These are phyloP conservation scores for Phytophthora gonapodyides DNA, from an alignment of 352 stramenopile species.

Conservation along the genomic window DNA sequence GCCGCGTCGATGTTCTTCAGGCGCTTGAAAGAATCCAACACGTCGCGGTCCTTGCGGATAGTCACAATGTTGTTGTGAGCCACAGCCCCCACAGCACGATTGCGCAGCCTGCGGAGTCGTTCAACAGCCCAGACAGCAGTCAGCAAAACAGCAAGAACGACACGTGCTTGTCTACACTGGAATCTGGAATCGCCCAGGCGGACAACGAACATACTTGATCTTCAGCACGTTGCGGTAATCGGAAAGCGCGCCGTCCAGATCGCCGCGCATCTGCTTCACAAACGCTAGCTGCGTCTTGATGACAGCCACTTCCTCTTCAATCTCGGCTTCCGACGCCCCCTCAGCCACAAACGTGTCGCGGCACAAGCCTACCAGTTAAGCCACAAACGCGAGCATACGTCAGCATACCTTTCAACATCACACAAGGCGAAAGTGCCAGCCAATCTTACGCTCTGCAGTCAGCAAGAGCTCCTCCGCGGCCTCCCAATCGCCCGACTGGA, in stretches of 20 bases:
- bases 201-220: constrained; percentile 79
- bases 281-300: constrained; percentile 78
- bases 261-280: constrained; percentile 79
- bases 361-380: constrained; percentile 53
- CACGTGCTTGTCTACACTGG: not conserved
- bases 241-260: constrained; percentile 67
- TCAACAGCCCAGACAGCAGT: constrained; percentile 8
- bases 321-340: constrained; percentile 53
- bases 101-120: constrained; percentile 48
- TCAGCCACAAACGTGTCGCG: constrained; percentile 64
- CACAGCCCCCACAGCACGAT: constrained; percentile 65
- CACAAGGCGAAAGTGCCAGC: not conserved
- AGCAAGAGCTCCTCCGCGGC: constrained; percentile 49
- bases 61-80: constrained; percentile 85
- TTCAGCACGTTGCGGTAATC: constrained; percentile 83
- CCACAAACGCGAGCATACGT: constrained; percentile 9
- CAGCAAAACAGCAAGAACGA: constrained; percentile 6
- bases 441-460: constrained; percentile 63
- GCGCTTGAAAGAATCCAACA: constrained; percentile 86
- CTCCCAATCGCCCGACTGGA: constrained; percentile 63
- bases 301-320: constrained; percentile 74
- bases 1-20: constrained; percentile 68
- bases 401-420: not conserved
- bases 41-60: constrained; percentile 75
- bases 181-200: too few relatives aligned